Evolutionary conservation across 108 stramenopile genomes (phyloP), one percentile per base, ranked within the genome.

Genomic region (Seminavis robusta): DNA sequence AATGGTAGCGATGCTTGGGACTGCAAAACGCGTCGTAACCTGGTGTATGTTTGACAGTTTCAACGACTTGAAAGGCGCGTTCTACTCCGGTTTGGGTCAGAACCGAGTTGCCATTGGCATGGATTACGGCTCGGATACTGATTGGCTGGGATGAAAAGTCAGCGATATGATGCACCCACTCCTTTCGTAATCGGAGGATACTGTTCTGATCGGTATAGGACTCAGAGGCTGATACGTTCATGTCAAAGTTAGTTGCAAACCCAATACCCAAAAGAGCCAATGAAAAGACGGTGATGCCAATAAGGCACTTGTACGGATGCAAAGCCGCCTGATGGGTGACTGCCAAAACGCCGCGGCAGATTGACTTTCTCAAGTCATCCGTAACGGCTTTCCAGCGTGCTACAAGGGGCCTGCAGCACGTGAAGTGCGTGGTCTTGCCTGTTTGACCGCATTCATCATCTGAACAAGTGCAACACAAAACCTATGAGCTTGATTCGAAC

Each of bases 211-310:
- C 47, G 47, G 23, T 56, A n/a, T n/a, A n/a, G n/a, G n/a, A n/a
- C n/a, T n/a, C n/a, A n/a, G n/a, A n/a, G n/a, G n/a, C 52, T 8
- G 50, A 36, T n/a, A 43, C 45, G 9, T 70, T 61, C 6, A 70
- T 19, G 19, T 39, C 10, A 36, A 63, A 70, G 48, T 70, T 70
- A 8, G 69, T 70, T 19, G 29, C 56, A 13, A 56, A 0, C 1
- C 69, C 69, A 31, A 51, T 23, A 5, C 16, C 57, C 19, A 51
- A 4, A 1, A 59, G 15, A 26, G 31, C 37, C 16, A 67, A 24
- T 15, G 65, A 25, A 7, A 67, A n/a, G n/a, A n/a, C n/a, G n/a
- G n/a, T n/a, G n/a, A n/a, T n/a, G n/a, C n/a, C n/a, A n/a, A n/a
- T n/a, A n/a, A n/a, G n/a, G n/a, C n/a, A n/a, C n/a, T n/a, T n/a